Percentiles rank a stretch among this genome's conserved stretches.
These are phyloP conservation scores for Solanum gracilifrons DNA, from an alignment of 257 asterid genomes.

Conservation along the genomic window DNA sequence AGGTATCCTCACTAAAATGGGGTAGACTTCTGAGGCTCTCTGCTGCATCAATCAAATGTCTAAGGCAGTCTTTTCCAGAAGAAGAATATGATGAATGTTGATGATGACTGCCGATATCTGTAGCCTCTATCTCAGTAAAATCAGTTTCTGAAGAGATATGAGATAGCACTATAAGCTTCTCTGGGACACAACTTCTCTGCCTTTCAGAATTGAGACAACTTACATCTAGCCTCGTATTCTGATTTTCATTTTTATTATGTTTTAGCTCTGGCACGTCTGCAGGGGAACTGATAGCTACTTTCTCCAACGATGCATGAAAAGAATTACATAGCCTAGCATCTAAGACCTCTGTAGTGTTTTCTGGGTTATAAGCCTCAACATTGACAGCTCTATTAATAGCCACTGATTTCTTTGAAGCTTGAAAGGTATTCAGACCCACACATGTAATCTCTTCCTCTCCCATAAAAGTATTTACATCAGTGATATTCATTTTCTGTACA, in stretches of 20 bases:
- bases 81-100: slow-evolving; percentile 4
- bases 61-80: neutral
- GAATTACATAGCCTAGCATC: neutral
- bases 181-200: neutral
- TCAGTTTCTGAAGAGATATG: slow-evolving; percentile 1
- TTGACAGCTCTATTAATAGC: neutral
- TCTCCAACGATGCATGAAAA: neutral
- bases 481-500: neutral
- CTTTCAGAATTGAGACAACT: neutral
- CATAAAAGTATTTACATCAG: neutral
- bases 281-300: neutral
- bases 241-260: neutral
- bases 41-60: neutral
- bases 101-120: neutral
- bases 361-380: neutral
- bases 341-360: neutral
- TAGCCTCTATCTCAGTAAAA: neutral
- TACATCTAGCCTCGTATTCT: slow-evolving; percentile 4
- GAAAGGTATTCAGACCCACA: neutral
- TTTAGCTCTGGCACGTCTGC: neutral
- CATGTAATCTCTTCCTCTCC: neutral
- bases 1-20: neutral
- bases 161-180: neutral
- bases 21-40: slow-evolving; percentile 1
- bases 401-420: neutral